These are phyloP conservation scores for Graphiopsis chlorocephala DNA, from an alignment of 2,329 filamentous ascomycete genomes.

Conservation along the genomic window DNA sequence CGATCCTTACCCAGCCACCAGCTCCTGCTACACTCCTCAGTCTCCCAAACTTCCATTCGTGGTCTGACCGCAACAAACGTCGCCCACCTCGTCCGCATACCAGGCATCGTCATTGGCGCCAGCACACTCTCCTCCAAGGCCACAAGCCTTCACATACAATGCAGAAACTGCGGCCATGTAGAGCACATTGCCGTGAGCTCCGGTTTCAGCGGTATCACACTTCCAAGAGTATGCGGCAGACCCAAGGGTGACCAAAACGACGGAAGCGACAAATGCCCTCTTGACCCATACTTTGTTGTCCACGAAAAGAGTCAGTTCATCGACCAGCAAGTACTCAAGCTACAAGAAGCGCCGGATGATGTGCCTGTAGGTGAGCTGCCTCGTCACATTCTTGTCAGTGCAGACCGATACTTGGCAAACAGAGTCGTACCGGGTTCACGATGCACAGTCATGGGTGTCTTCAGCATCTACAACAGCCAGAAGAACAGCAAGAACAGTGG, in stretches of 20 bases:
- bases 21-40: constrained; percentile 88
- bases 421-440: constrained; percentile 91
- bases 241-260: constrained; percentile 41
- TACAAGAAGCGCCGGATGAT: constrained; percentile 95
- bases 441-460: constrained; percentile 94
- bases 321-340: constrained; percentile 95
- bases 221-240: constrained; percentile 76
- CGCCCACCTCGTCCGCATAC: constrained; percentile 90
- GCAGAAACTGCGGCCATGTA: constrained; percentile 76
- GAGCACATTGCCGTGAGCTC: constrained; percentile 71
- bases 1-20: constrained; percentile 73
- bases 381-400: constrained; percentile 89
- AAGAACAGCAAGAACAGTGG: constrained; percentile 79
- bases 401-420: constrained; percentile 94
- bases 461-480: constrained; percentile 87
- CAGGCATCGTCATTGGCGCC: constrained; percentile 95
- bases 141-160: constrained; percentile 80
- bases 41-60: constrained; percentile 86
- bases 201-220: constrained; percentile 81
- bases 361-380: constrained; percentile 96
- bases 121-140: constrained; percentile 97
- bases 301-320: constrained; percentile 94
- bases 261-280: constrained; percentile 74
- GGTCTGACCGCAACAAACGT: constrained; percentile 92
- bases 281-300: constrained; percentile 93